These are phyloP conservation scores for Leccinum broughii DNA, from an alignment of 768 basidiomycete genomes.

Conservation along the genomic window DNA sequence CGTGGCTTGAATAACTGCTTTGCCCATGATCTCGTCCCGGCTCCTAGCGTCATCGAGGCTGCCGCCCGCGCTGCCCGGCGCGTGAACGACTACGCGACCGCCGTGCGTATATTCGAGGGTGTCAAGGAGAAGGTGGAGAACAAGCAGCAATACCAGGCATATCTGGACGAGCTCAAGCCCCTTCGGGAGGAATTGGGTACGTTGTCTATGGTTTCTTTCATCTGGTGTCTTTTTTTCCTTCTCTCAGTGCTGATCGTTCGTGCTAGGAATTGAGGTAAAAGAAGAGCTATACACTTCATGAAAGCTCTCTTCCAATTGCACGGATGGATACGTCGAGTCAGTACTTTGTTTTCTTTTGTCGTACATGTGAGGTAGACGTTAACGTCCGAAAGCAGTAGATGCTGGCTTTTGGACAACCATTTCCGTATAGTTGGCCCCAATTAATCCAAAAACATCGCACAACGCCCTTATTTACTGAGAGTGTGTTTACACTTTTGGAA, in stretches of 20 bases:
- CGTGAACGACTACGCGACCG: constrained; percentile 96
- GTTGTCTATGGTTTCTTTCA: constrained; percentile 13
- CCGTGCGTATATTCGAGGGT: constrained; percentile 95
- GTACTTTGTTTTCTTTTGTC: neutral
- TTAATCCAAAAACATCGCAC: constrained; percentile 22
- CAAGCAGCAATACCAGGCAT: constrained; percentile 90
- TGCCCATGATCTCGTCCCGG: constrained; percentile 94
- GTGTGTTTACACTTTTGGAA: neutral
- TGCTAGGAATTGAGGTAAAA: constrained; percentile 55
- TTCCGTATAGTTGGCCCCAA: constrained; percentile 19
- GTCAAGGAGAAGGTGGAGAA: constrained; percentile 98
- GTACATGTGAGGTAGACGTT: neutral
- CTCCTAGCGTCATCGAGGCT: constrained; percentile 80
- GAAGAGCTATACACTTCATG: constrained; percentile 62
- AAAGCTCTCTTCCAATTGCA: constrained; percentile 14
- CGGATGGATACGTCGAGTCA: constrained; percentile 21
- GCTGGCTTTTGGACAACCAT: constrained; percentile 20
- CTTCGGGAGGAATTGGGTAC: constrained; percentile 90
- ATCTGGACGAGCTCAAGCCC: constrained; percentile 86
- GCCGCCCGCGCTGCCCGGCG: constrained; percentile 85
- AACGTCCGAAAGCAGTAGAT: constrained; percentile 25
- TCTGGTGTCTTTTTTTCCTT: neutral
- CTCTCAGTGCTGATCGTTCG: neutral
- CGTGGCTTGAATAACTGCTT: constrained; percentile 99
- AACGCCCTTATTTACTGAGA: neutral